Base-by-base conservation (phyloP, 2,329 filamentous ascomycete species). In the Arachnomyces sp. region DNA sequence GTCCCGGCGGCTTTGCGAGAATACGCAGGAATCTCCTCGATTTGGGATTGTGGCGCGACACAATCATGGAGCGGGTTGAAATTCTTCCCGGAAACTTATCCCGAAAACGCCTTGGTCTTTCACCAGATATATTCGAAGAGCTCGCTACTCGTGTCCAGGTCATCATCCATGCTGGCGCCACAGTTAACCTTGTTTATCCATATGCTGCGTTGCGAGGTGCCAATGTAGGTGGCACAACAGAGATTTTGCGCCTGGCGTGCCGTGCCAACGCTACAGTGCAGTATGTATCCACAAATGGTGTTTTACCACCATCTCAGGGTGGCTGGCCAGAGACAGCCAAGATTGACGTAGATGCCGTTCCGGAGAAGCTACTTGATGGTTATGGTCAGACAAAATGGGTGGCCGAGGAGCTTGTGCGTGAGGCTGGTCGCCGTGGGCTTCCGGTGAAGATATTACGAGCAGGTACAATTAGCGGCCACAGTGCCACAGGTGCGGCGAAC, bases 351-450 rank as follows among this genome's bases (percentile, higher is more conserved):
- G 75, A 82, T 9, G 76, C 81, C 34, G 84, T 88, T 1, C 80
- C 82, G 0, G 74, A 70, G 32, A 82, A 82, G 56, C 67, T 88
- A 4, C 63, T 74, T 1, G 83, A 87, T 52, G 84, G 84, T 1
- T 88, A 88, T 47, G 82, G 83, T 1, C 84, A 87, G 60, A 86
- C 83, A 1, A 88, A 88, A 56, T 88, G 84, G 84, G 84, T 85
- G 21, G 83, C 84, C 2, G 84, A 88, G 57, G 78, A 83, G 57
- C 77, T 88, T 3, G 79, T 86, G 7, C 69, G 77, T 8, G 81
- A 86, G 54, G 83, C 84, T 7, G 74, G 74, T 17, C 73, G 74
- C 17, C 76, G 83, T 29, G 83, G 83, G 7, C 65, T 88, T 25
- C 82, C 82, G 0, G 78, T 84, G 18, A 76, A 78, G 51, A 80